phyloP scores from a whole-genome alignment of 371 early-diverging fungal genomes.

The Apophysomyces variabilis region DNA sequence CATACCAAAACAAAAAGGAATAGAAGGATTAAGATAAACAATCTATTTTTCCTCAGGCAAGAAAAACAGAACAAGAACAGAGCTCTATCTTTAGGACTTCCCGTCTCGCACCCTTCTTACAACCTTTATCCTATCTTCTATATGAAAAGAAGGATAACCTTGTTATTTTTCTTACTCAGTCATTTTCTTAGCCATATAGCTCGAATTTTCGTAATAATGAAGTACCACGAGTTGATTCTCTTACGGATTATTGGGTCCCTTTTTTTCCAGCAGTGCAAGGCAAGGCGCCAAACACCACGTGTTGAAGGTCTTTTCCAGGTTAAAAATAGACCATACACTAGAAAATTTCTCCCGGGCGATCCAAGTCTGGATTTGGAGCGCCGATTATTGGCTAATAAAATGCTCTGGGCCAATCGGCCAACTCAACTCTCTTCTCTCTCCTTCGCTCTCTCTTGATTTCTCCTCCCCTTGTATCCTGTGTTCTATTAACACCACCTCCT shows the following conservation, averaged over 20 bases:
- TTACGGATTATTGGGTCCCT: constrained; percentile 5
- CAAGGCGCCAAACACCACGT: constrained; percentile 9
- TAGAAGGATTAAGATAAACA: too few relatives aligned
- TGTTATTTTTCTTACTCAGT: too few relatives aligned
- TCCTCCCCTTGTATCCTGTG: not conserved
- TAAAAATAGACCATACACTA: constrained; percentile 2
- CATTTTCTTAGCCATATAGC: too few relatives aligned
- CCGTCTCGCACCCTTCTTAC: too few relatives aligned
- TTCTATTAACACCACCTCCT: too few relatives aligned
- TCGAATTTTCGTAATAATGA: too few relatives aligned
- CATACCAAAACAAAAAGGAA: too few relatives aligned
- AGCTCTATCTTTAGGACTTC: too few relatives aligned
- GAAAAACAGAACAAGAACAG: too few relatives aligned
- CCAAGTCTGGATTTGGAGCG: constrained; percentile 6
- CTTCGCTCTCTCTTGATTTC: constrained; percentile 12
- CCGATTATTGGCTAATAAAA: not conserved
- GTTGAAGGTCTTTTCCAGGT: constrained; percentile 1
- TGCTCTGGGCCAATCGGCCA: constrained; percentile 11
- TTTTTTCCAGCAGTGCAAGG: not conserved
- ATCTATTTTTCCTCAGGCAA: too few relatives aligned
- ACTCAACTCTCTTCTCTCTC: constrained; percentile 12
- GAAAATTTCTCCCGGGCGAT: constrained; percentile 10
- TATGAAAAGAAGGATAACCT: too few relatives aligned
- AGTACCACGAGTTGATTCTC: constrained; percentile 2
- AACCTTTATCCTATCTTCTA: too few relatives aligned